phyloP scores from a whole-genome alignment of 345 rosid species.

The Cardamine occulta region DNA sequence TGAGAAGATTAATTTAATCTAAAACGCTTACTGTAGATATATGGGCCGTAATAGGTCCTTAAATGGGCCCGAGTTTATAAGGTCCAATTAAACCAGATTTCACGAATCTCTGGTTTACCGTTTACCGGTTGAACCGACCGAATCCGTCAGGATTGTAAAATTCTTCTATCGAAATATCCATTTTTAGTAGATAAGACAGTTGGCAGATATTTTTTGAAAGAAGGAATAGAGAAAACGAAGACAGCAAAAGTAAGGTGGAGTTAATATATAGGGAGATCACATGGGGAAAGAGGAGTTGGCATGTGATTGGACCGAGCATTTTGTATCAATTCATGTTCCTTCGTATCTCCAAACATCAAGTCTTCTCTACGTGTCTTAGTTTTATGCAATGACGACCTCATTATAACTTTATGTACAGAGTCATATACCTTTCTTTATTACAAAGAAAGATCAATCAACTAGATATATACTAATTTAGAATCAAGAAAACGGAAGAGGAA shows the following conservation, averaged over 20 bases:
- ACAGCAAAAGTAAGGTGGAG: constrained; percentile 33
- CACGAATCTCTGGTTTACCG: neutral
- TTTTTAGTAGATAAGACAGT: constrained; percentile 5
- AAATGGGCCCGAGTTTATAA: neutral
- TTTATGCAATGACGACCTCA: constrained; percentile 20
- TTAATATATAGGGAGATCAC: constrained; percentile 14
- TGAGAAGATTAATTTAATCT: neutral
- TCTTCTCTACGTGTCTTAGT: constrained; percentile 34
- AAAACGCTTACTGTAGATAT: neutral
- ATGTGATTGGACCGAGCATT: constrained; percentile 40
- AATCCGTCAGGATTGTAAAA: neutral
- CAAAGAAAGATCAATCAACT: constrained; percentile 14
- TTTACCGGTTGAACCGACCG: neutral
- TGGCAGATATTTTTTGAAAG: constrained; percentile 26
- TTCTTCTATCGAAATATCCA: neutral
- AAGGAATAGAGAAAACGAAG: constrained; percentile 17
- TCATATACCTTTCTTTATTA: constrained; percentile 22
- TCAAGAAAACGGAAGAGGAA: neutral
- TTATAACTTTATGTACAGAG: constrained; percentile 28
- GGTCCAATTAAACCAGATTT: neutral
- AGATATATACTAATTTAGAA: neutral
- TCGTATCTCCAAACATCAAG: constrained; percentile 30
- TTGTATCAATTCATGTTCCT: constrained; percentile 32
- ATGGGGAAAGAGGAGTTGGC: constrained; percentile 15
- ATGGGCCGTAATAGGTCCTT: neutral